phyloP scores from a whole-genome alignment of 148 eudicot genomes.

The Fagopyrum esculentum region DNA sequence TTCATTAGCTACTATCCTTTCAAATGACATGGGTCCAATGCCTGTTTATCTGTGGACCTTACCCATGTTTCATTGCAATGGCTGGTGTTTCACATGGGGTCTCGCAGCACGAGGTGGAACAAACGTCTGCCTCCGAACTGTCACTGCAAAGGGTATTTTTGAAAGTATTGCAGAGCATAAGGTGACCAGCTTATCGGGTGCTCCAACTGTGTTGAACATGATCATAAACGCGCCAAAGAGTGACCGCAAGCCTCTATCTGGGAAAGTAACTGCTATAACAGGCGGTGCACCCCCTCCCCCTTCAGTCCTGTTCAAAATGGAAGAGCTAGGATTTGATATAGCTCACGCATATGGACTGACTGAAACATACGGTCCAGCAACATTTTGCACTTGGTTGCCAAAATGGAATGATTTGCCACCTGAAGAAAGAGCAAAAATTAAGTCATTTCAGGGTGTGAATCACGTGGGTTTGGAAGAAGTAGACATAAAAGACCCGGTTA shows the following conservation, averaged over 20 bases:
- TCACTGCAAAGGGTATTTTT: conserved; percentile 40
- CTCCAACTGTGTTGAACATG: conserved; percentile 66
- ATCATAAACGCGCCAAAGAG: conserved; percentile 32
- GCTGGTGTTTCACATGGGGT: conserved; percentile 75
- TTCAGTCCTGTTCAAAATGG: conserved; percentile 47
- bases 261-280: conserved; percentile 44
- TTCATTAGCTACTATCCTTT: conserved; percentile 39
- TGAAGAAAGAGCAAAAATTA: conserved; percentile 32
- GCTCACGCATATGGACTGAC: conserved; percentile 61
- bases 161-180: conserved; percentile 27
- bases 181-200: conserved; percentile 65
- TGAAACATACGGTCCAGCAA: conserved; percentile 67
- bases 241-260: conserved; percentile 33
- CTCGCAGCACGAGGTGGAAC: conserved; percentile 70
- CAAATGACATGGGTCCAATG: conserved; percentile 44
- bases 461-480: conserved; percentile 52
- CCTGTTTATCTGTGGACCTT: conserved; percentile 61
- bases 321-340: conserved; percentile 46
- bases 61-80: conserved; percentile 86
- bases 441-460: conserved; percentile 57
- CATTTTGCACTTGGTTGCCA: conserved; percentile 58
- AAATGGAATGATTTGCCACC: conserved; percentile 51
- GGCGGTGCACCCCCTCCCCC: conserved; percentile 72
- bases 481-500: conserved; percentile 45
- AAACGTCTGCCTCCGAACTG: conserved; percentile 48